Evolutionary conservation across 2,329 filamentous ascomycete genomes (phyloP).

Genomic region (Coniochaeta prunicola): DNA sequence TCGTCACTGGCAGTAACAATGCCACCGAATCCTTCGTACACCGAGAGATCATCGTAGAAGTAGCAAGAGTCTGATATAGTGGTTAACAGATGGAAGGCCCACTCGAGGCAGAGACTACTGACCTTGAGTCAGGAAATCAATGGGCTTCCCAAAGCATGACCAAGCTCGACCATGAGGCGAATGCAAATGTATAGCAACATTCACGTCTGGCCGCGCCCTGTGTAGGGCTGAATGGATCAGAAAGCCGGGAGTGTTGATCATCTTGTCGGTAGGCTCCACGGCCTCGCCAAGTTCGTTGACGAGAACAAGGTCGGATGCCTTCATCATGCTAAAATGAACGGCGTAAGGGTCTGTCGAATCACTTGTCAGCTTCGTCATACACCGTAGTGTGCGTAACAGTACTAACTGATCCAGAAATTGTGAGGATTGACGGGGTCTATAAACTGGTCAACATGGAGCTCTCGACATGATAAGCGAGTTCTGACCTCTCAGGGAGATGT

Average conservation of each 20-base stretch:
- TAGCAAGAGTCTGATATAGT: slow-evolving; percentile 46
- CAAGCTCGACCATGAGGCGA: slow-evolving; percentile 48
- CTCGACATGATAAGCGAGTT: too few species aligned
- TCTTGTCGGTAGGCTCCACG: slow-evolving; percentile 41
- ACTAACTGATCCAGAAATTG: too few species aligned
- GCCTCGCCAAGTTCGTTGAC: slow-evolving; percentile 46
- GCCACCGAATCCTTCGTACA: slow-evolving; percentile 52
- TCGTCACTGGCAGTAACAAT: slow-evolving; percentile 51
- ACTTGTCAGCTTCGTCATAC: too few species aligned
- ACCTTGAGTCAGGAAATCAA: too few species aligned
- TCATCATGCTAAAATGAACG: slow-evolving; percentile 49
- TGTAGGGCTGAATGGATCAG: slow-evolving; percentile 52
- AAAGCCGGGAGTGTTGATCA: slow-evolving; percentile 51
- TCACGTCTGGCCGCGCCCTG: slow-evolving; percentile 47
- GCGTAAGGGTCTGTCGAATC: too few species aligned
- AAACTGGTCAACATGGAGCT: too few species aligned
- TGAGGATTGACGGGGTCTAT: too few species aligned
- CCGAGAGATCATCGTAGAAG: slow-evolving; percentile 48
- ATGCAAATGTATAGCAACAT: slow-evolving; percentile 53
- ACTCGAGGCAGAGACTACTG: too few species aligned
- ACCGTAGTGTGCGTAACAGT: too few species aligned
- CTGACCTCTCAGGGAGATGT: too few species aligned
- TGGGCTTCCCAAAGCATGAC: slow-evolving; percentile 44
- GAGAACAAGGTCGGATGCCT: slow-evolving; percentile 50
- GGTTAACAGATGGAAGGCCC: too few species aligned